Percentiles rank a stretch among this genome's conserved stretches.
These are phyloP conservation scores for Euptelea pleiosperma DNA, from an alignment of 164 flowering plant genomes.

Conservation along the genomic window DNA sequence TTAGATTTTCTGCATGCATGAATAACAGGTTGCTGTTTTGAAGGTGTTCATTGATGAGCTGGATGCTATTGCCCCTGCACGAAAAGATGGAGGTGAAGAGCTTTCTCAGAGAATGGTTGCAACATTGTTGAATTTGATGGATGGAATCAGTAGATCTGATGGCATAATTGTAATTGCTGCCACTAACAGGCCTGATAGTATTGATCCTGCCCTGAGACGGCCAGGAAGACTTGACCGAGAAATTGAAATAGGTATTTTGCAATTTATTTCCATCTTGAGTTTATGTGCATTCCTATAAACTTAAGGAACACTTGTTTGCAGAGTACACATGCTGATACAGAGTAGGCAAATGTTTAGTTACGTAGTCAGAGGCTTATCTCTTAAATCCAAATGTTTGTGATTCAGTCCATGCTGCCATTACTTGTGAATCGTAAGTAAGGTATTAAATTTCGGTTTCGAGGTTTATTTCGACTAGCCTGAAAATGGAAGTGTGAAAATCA, in stretches of 20 bases:
- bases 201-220: conserved; percentile 92
- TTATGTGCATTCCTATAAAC: neutral
- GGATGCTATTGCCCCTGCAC: conserved; percentile 97
- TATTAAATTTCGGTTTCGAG: too few species aligned
- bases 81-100: conserved; percentile 83
- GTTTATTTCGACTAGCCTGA: too few species aligned
- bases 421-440: too few species aligned
- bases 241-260: conserved; percentile 75
- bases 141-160: conserved; percentile 60
- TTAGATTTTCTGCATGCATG: neutral
- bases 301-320: neutral
- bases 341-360: too few species aligned
- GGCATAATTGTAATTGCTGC: conserved; percentile 82
- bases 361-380: too few species aligned
- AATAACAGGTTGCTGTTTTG: neutral
- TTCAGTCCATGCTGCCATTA: too few species aligned
- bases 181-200: conserved; percentile 75
- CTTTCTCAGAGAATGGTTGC: conserved; percentile 88
- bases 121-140: conserved; percentile 86
- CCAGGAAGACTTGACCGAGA: conserved; percentile 94
- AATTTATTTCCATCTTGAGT: neutral
- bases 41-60: conserved; percentile 98
- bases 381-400: neutral
- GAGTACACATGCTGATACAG: neutral
- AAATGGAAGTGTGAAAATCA: too few species aligned